These are phyloP conservation scores for Acidomyces sp. DNA, from an alignment of 495 filamentous ascomycete genomes.

Conservation along the genomic window DNA sequence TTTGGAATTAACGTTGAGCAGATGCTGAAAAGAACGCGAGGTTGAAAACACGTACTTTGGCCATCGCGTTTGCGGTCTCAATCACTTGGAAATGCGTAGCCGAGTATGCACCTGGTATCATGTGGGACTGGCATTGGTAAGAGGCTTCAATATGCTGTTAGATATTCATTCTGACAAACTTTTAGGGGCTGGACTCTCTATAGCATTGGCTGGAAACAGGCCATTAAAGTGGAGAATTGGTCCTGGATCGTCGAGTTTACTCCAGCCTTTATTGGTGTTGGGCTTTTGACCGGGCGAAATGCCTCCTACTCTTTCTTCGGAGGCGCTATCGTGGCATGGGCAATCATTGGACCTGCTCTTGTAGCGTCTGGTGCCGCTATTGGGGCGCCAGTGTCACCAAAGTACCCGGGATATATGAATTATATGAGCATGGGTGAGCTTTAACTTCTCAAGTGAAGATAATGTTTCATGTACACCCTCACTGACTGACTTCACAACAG, in stretches of 20 bases:
- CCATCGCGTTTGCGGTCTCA: constrained; percentile 8
- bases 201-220: constrained; percentile 11
- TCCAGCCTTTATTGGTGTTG: constrained; percentile 11
- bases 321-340: constrained; percentile 10
- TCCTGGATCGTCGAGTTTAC: constrained; percentile 14
- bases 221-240: constrained; percentile 14
- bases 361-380: constrained; percentile 2
- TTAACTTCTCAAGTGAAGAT: too few species aligned
- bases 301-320: constrained; percentile 14
- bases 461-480: too few species aligned
- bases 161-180: too few species aligned
- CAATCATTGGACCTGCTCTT: constrained; percentile 7
- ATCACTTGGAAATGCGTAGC: constrained; percentile 10
- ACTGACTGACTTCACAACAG: too few species aligned
- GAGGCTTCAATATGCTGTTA: too few species aligned
- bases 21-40: too few species aligned
- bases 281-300: constrained; percentile 7
- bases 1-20: constrained; percentile 2
- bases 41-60: constrained; percentile 7
- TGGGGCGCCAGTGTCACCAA: constrained; percentile 2
- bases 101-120: constrained; percentile 11
- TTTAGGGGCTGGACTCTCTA: constrained; percentile 17
- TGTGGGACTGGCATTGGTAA: constrained; percentile 16
- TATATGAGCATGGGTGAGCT: constrained; percentile 11
- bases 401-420: constrained; percentile 13